phyloP scores from a whole-genome alignment of 2,329 filamentous ascomycete species.

The Pseudogymnoascus sp. region DNA sequence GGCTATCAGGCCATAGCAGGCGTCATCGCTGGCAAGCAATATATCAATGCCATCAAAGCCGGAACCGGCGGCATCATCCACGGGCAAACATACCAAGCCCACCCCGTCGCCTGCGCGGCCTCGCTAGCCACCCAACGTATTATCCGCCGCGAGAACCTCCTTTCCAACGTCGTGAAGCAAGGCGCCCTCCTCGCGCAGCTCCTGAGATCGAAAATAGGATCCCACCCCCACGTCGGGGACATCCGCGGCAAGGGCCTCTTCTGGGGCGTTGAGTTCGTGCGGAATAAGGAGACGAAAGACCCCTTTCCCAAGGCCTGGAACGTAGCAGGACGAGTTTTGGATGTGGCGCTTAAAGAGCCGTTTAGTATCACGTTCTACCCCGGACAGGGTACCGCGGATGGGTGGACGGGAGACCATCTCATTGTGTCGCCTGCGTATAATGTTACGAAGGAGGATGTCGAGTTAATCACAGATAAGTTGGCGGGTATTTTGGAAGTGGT shows the following conservation, averaged over 20 bases:
- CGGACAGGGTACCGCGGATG: constrained; percentile 47
- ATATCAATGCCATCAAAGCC: constrained; percentile 34
- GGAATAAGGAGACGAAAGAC: constrained; percentile 40
- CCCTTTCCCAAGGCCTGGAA: constrained; percentile 36
- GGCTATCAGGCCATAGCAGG: constrained; percentile 56
- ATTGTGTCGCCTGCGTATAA: constrained; percentile 54
- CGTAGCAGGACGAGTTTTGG: constrained; percentile 42
- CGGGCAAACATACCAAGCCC: constrained; percentile 53
- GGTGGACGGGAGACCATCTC: constrained; percentile 51
- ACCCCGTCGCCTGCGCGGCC: constrained; percentile 50
- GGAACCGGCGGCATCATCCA: constrained; percentile 23
- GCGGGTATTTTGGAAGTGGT: constrained; percentile 36
- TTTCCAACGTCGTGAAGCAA: constrained; percentile 49
- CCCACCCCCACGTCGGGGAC: constrained; percentile 46
- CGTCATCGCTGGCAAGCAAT: constrained; percentile 44
- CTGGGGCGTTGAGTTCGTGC: constrained; percentile 48
- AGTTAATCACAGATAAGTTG: constrained; percentile 43
- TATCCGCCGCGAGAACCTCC: constrained; percentile 46
- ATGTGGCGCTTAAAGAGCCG: constrained; percentile 31
- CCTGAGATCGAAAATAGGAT: constrained; percentile 35
- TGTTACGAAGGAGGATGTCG: constrained; percentile 44
- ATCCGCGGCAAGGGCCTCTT: constrained; percentile 53
- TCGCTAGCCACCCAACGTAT: constrained; percentile 55
- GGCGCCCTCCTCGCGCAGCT: constrained; percentile 40
- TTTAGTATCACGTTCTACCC: constrained; percentile 52